Evolutionary conservation across 176 grass and related monocot species (phyloP).

Genomic region (Miscanthus lutarioriparius): DNA sequence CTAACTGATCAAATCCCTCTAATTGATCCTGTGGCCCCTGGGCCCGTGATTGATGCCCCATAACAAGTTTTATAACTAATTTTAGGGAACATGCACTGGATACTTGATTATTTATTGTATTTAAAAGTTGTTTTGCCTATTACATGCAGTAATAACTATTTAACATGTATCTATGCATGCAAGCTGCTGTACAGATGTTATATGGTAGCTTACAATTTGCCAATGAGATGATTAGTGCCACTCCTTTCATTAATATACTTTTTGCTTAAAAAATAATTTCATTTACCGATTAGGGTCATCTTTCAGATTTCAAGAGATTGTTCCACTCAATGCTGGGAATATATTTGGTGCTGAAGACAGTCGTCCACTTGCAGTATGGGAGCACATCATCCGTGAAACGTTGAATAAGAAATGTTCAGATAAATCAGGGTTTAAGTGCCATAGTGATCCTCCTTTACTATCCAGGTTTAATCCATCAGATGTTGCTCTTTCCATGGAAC

Average conservation of each 20-base stretch:
- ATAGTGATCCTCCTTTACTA: conserved; percentile 62
- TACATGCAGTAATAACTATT: conserved; percentile 8
- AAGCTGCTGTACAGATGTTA: not conserved
- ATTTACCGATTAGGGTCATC: conserved; percentile 32
- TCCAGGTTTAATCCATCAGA: conserved; percentile 63
- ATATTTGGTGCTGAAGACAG: conserved; percentile 77
- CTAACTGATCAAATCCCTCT: too few species aligned
- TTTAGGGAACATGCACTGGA: not conserved
- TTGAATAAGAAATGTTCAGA: conserved; percentile 56
- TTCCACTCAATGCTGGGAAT: conserved; percentile 82
- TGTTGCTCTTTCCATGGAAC: conserved; percentile 43
- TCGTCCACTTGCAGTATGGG: conserved; percentile 66
- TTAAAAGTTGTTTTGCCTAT: not conserved
- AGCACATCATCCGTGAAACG: conserved; percentile 69
- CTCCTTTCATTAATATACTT: conserved; percentile 1
- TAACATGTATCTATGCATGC: not conserved
- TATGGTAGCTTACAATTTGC: not conserved
- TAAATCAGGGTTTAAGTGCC: conserved; percentile 56
- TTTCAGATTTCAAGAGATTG: conserved; percentile 89
- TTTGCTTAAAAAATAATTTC: not conserved
- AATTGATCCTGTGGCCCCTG: too few species aligned
- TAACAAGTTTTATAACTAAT: not conserved
- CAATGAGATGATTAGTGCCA: not conserved
- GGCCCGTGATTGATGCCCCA: too few species aligned
- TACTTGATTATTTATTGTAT: not conserved